These are phyloP conservation scores for Knoxia roxburghii DNA, from an alignment of 257 asterid genomes.

Conservation along the genomic window DNA sequence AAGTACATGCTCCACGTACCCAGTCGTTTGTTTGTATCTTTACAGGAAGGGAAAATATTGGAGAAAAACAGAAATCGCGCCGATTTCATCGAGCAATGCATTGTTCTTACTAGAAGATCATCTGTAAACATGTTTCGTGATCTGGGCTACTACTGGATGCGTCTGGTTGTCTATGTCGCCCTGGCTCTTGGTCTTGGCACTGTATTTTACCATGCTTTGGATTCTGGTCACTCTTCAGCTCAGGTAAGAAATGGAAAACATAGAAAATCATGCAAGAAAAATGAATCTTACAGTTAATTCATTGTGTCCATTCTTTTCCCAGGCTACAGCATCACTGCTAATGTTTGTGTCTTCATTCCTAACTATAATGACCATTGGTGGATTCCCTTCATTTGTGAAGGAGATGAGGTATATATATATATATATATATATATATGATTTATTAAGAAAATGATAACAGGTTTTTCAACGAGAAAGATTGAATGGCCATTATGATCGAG, in stretches of 20 bases:
- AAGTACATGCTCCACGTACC: too few relatives aligned
- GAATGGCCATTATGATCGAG: constrained; percentile 27
- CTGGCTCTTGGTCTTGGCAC: constrained; percentile 20
- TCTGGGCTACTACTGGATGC: constrained; percentile 32
- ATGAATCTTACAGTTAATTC: too few relatives aligned
- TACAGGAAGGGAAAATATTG: constrained; percentile 28
- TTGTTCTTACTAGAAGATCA: constrained; percentile 28
- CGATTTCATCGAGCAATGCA: constrained; percentile 22
- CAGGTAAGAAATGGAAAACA: constrained; percentile 12
- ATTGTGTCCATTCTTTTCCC: background rate
- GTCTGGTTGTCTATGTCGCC: constrained; percentile 16
- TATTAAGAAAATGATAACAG: constrained; percentile 7
- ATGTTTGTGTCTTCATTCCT: constrained; percentile 48
- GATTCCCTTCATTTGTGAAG: constrained; percentile 55
- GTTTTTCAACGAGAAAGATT: constrained; percentile 29
- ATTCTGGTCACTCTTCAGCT: constrained; percentile 15
- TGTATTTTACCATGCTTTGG: constrained; percentile 17
- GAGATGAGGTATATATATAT: constrained; percentile 37
- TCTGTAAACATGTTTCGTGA: constrained; percentile 30
- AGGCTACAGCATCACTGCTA: constrained; percentile 40
- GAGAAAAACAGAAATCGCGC: constrained; percentile 17
- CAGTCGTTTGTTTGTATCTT: too few relatives aligned
- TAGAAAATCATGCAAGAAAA: too few relatives aligned
- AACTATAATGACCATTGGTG: constrained; percentile 51
- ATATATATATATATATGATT: too few relatives aligned